A percentile compares a stretch with the other conserved stretches of the same genome.
These are phyloP conservation scores for Epichloe sp. DNA, from an alignment of 2,329 filamentous ascomycete genomes.

Conservation along the genomic window DNA sequence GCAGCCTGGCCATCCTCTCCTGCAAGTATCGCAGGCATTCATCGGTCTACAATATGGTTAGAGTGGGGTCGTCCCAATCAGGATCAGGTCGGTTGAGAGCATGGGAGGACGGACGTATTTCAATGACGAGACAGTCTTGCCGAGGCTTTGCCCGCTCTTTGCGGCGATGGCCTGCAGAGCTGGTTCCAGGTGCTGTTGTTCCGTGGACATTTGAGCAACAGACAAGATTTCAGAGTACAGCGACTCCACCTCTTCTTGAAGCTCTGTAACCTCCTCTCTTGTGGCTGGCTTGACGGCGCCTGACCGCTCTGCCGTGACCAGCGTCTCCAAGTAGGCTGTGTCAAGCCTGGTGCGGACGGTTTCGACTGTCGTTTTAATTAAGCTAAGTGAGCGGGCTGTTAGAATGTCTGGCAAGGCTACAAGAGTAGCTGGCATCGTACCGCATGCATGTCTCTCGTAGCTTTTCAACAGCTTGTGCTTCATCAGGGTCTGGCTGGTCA, in stretches of 20 bases:
- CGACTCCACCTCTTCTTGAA: conserved; percentile 55
- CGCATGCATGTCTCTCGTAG: conserved; percentile 46
- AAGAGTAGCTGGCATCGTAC: conserved; percentile 13
- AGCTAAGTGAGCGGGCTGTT: conserved; percentile 26
- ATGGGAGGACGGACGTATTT: conserved; percentile 29
- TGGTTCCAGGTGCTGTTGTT: conserved; percentile 53
- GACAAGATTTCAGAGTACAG: conserved; percentile 56
- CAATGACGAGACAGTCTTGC: conserved; percentile 32
- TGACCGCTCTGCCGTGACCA: conserved; percentile 18
- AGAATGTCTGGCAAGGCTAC: neutral
- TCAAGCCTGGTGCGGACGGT: conserved; percentile 40
- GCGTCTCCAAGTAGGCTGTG: conserved; percentile 38
- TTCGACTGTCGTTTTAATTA: conserved; percentile 46
- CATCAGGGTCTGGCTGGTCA: conserved; percentile 35
- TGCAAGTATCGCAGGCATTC: conserved; percentile 39
- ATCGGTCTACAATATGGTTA: conserved; percentile 29
- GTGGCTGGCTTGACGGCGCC: conserved; percentile 15
- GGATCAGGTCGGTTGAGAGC: neutral
- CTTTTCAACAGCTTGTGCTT: conserved; percentile 38
- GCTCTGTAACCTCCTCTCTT: conserved; percentile 30
- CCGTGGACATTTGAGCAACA: conserved; percentile 57
- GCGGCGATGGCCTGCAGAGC: conserved; percentile 34
- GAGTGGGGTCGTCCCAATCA: neutral
- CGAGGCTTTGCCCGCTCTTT: conserved; percentile 29
- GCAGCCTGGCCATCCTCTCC: conserved; percentile 30